Base-by-base conservation (phyloP, 2,329 filamentous ascomycete species). In the Cytospora schulzeri region DNA sequence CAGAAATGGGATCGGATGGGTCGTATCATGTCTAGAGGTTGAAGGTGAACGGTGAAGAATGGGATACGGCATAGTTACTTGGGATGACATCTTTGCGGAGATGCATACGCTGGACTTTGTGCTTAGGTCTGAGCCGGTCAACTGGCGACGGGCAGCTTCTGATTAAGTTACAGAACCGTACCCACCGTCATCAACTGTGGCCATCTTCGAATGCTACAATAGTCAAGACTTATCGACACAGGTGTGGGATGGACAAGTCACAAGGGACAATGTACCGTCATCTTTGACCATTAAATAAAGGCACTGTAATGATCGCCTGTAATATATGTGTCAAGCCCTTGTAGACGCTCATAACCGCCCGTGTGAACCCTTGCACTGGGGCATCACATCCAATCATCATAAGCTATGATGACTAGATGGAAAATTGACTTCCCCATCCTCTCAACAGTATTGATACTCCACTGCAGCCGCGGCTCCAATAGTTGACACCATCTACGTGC, bases 21-120 rank as follows among this genome's bases (percentile, higher is more conserved):
- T 77, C 79, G 12, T 81, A 80, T 68, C 89, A 89, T 69, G 87
- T 91, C 3, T 89, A 91, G 76, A 83, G 81, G 24, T 77, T 91
- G 64, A 83, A 79, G 69, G 82, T 92, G 57, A 91, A 92, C 71
- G 88, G 88, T 0, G 64, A 82, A 71, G 41, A 65, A 1, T 92
- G 88, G 87, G 76, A 80, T 60, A 85, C 85, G 76, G 80, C 81
- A 53, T 91, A 89, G 74, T 91, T 15, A 80, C n/a, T 4, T 48
- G 45, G n/a, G 45, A 48, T 3, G 45, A 48, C 8, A 48, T 48
- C 12, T 24, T 48, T 48, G n/a, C n/a, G 45, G n/a, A 48, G 14
- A 15, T n/a, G n/a, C n/a, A n/a, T 24, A 48, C 45, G 19, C 11
- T 48, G n/a, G n/a, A 48, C 12, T 48, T 48, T 24, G n/a, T 24